Evolutionary conservation across 2,329 filamentous ascomycete species (phyloP).

Genomic region (Trichoderma afroharzianum): DNA sequence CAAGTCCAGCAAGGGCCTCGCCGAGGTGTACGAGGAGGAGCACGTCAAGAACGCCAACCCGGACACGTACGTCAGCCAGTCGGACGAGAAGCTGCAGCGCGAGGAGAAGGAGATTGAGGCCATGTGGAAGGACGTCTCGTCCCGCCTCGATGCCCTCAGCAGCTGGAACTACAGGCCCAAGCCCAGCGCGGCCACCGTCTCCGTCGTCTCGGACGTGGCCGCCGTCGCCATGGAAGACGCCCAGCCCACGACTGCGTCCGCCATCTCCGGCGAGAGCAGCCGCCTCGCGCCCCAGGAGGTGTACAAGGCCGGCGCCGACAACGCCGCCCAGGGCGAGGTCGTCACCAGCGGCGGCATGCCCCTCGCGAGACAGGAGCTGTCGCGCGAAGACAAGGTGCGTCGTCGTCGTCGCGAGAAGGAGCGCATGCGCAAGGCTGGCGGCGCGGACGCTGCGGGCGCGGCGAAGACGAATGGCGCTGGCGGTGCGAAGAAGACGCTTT

Average conservation of each 20-base stretch:
- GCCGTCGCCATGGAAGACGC: slow-evolving; percentile 94
- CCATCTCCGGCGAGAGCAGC: slow-evolving; percentile 63
- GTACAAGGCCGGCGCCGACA: slow-evolving; percentile 75
- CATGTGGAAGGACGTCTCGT: slow-evolving; percentile 77
- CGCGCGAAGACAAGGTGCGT: slow-evolving; percentile 76
- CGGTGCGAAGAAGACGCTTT: slow-evolving; percentile 43
- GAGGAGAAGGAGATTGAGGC: slow-evolving; percentile 79
- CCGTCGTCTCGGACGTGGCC: slow-evolving; percentile 86
- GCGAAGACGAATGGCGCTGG: slow-evolving; percentile 11
- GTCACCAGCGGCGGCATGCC: slow-evolving; percentile 74
- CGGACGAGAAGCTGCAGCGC: slow-evolving; percentile 75
- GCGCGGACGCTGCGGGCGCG: slow-evolving; percentile 31
- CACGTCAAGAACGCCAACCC: slow-evolving; percentile 76
- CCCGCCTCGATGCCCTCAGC: slow-evolving; percentile 80
- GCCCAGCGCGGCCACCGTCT: slow-evolving; percentile 73
- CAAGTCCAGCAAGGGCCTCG: slow-evolving; percentile 82
- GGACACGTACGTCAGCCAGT: slow-evolving; percentile 71
- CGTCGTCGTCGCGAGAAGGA: slow-evolving; percentile 80
- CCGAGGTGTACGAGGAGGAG: slow-evolving; percentile 92
- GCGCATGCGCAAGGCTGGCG: slow-evolving; percentile 67
- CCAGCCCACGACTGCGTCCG: slow-evolving; percentile 76
- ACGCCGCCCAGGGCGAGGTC: slow-evolving; percentile 64
- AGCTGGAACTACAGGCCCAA: slow-evolving; percentile 96
- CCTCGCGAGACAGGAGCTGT: slow-evolving; percentile 80
- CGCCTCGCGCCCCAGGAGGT: slow-evolving; percentile 92